phyloP scores from a whole-genome alignment of 768 basidiomycete genomes.

The button mushroom (Agaricus bisporus) region DNA sequence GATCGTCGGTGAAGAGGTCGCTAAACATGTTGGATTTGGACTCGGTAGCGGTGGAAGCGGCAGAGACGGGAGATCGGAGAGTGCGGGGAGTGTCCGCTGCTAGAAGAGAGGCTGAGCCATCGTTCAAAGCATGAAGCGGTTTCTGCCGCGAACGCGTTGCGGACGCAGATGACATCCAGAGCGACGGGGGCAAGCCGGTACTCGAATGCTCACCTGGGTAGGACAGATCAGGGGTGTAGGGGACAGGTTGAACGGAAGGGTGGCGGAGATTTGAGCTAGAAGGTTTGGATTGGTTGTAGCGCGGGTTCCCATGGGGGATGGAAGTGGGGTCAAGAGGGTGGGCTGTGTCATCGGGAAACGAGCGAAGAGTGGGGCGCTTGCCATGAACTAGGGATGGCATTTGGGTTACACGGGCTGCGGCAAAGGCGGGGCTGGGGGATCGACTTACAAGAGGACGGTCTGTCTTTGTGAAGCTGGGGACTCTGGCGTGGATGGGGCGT shows the following conservation, averaged over 20 bases:
- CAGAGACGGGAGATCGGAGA: slow-evolving; percentile 36
- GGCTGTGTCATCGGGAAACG: background rate
- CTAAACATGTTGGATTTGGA: slow-evolving; percentile 60
- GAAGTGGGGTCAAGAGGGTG: background rate
- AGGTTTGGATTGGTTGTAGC: background rate
- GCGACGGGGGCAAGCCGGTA: slow-evolving; percentile 60
- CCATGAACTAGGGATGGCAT: slow-evolving; percentile 8
- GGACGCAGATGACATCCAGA: slow-evolving; percentile 79
- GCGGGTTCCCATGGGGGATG: background rate
- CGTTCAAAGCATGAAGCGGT: slow-evolving; percentile 30
- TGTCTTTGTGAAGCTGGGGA: slow-evolving; percentile 17
- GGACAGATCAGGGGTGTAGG: slow-evolving; percentile 18
- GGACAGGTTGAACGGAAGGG: slow-evolving; percentile 9
- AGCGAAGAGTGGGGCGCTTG: slow-evolving; percentile 4
- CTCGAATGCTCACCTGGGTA: slow-evolving; percentile 44
- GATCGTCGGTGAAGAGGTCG: slow-evolving; percentile 66
- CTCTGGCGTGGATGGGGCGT: slow-evolving; percentile 23
- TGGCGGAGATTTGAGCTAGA: slow-evolving; percentile 1
- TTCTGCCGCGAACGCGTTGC: slow-evolving; percentile 20
- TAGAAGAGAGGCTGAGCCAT: slow-evolving; percentile 27
- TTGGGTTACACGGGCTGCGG: background rate
- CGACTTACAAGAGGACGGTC: slow-evolving; percentile 16
- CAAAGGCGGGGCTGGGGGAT: background rate
- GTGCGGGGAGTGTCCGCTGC: slow-evolving; percentile 10
- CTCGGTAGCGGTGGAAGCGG: slow-evolving; percentile 38